Conservation (phyloP, 352 stramenopile species). For the Globisporangium barbulae region DNA sequence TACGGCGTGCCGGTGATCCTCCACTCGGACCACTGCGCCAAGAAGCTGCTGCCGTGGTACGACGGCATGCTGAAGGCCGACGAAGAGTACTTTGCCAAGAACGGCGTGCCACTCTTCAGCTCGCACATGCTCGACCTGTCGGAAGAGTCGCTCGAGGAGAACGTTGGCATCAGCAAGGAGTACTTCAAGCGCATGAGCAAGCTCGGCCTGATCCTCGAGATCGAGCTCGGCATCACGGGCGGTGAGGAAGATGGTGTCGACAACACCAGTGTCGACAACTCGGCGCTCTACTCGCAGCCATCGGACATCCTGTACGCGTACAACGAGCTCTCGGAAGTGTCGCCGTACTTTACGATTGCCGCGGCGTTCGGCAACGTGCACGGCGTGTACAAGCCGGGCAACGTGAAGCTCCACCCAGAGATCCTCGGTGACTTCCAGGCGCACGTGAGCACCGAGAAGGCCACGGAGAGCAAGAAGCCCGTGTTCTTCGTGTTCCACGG, state of each 20-base stretch:
- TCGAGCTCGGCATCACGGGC: slow-evolving; percentile 98
- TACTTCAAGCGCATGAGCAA: slow-evolving; percentile 98
- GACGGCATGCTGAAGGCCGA: slow-evolving; percentile 95
- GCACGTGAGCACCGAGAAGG: slow-evolving; percentile 70
- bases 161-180: slow-evolving; percentile 96
- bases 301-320: slow-evolving; percentile 96
- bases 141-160: slow-evolving; percentile 97
- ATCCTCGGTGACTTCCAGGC: slow-evolving; percentile 97
- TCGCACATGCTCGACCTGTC: slow-evolving; percentile 99
- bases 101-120: slow-evolving; percentile 95
- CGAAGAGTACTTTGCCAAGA: slow-evolving; percentile 94
- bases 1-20: slow-evolving; percentile 97
- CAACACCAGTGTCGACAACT: slow-evolving; percentile 94
- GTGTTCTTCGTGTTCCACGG: slow-evolving; percentile 99
- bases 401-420: slow-evolving; percentile 97
- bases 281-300: slow-evolving; percentile 90
- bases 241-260: slow-evolving; percentile 98
- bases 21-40: slow-evolving; percentile 99
- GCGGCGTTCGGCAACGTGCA: slow-evolving; percentile 97
- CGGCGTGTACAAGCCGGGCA: slow-evolving; percentile 98
- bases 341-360: slow-evolving; percentile 94
- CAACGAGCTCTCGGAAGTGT: slow-evolving; percentile 92
- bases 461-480: slow-evolving; percentile 88
- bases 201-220: slow-evolving; percentile 96
- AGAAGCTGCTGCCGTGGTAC: slow-evolving; percentile 98